A percentile compares a stretch with the other conserved stretches of the same genome.
Evolutionary conservation across 176 grass and related monocot genomes (phyloP).

Genomic region (Miscanthus lutarioriparius): DNA sequence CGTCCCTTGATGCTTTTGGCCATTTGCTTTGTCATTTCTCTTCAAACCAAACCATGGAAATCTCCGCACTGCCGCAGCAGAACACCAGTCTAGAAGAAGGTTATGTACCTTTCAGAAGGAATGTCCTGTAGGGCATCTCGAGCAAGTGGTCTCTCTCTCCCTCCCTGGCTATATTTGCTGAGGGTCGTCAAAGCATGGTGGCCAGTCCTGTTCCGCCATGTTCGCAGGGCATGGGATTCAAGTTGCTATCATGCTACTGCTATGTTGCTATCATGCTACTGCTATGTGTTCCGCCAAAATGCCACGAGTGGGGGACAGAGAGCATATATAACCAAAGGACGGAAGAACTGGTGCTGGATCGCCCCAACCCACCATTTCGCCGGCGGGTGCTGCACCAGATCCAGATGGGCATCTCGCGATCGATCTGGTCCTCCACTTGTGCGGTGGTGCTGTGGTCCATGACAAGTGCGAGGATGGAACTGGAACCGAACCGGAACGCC

Average conservation of each 20-base stretch:
- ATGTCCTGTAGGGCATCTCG: background rate
- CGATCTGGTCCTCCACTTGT: slow-evolving; percentile 36
- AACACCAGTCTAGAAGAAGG: background rate
- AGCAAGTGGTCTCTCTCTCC: background rate
- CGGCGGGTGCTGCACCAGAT: slow-evolving; percentile 9
- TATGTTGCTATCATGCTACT: background rate
- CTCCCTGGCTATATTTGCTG: background rate
- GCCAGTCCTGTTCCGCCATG: slow-evolving; percentile 18
- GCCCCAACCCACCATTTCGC: background rate
- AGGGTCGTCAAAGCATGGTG: slow-evolving; percentile 32
- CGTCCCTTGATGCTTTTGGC: background rate
- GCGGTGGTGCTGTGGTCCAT: slow-evolving; percentile 33
- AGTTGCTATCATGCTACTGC: background rate
- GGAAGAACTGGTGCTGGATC: slow-evolving; percentile 17
- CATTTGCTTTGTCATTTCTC: background rate
- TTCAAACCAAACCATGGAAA: background rate
- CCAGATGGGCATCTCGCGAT: slow-evolving; percentile 36
- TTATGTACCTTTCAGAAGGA: slow-evolving; percentile 11
- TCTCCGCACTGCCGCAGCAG: background rate
- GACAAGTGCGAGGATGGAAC: background rate
- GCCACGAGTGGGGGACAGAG: slow-evolving; percentile 14
- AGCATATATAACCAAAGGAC: background rate
- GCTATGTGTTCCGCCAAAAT: background rate
- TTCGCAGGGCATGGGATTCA: no score
- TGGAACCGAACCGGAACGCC: slow-evolving; percentile 1